Evolutionary conservation across 2,329 filamentous ascomycete genomes (phyloP).

Genomic region (Xylogone sp.): DNA sequence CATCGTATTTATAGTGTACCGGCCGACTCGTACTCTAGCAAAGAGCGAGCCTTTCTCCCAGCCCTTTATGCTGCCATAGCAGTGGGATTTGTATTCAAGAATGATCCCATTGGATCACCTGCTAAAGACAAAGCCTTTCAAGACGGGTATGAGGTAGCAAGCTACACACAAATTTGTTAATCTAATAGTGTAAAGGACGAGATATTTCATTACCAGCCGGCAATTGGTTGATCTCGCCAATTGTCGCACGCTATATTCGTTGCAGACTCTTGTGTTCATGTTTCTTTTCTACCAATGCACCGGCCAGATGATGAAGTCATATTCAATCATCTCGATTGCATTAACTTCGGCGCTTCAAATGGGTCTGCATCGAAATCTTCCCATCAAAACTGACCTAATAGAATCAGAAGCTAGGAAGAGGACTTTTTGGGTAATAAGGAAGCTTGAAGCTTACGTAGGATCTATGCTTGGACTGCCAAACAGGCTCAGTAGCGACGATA

Average conservation of each 20-base stretch:
- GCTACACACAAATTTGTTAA: background rate
- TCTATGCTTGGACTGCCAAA: slow-evolving; percentile 61
- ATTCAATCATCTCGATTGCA: slow-evolving; percentile 72
- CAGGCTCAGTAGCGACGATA: slow-evolving; percentile 56
- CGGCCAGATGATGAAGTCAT: slow-evolving; percentile 71
- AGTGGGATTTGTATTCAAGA: slow-evolving; percentile 56
- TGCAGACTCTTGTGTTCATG: slow-evolving; percentile 73
- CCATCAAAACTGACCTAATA: slow-evolving; percentile 53
- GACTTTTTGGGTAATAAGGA: slow-evolving; percentile 62
- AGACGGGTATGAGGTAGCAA: background rate
- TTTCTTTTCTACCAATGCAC: slow-evolving; percentile 75
- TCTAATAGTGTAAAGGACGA: slow-evolving; percentile 46
- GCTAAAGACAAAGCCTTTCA: background rate
- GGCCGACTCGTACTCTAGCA: slow-evolving; percentile 55
- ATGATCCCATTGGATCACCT: background rate
- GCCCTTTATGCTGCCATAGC: slow-evolving; percentile 66
- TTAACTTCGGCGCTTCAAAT: slow-evolving; percentile 68
- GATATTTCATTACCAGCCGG: slow-evolving; percentile 66
- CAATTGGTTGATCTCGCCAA: slow-evolving; percentile 58
- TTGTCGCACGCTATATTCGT: slow-evolving; percentile 66
- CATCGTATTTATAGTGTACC: slow-evolving; percentile 70
- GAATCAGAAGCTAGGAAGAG: slow-evolving; percentile 58
- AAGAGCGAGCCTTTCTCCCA: slow-evolving; percentile 63
- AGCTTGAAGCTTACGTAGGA: slow-evolving; percentile 65
- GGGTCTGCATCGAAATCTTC: slow-evolving; percentile 67